Percentiles rank a stretch among this genome's conserved stretches.
Evolutionary conservation across 805 yeast species (phyloP).

Genomic region (Kurtzmaniella fragi): DNA sequence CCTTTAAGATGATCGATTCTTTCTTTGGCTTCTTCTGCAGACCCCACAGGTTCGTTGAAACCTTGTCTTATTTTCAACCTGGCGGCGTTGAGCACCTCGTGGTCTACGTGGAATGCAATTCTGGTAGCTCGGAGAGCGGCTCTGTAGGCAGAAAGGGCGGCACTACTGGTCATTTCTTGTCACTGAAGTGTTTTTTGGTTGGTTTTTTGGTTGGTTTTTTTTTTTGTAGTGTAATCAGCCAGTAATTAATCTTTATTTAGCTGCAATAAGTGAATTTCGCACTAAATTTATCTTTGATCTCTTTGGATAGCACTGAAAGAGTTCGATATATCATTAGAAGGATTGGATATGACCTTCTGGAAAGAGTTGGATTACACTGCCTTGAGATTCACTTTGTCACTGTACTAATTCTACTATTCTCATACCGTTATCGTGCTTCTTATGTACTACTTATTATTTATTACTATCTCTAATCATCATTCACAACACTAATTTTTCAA

Average conservation of each 20-base stretch:
- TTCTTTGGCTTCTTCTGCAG: slow-evolving; percentile 21
- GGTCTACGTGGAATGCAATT: slow-evolving; percentile 53
- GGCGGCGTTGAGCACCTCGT: slow-evolving; percentile 50
- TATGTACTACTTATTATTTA: no score
- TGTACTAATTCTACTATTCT: no score
- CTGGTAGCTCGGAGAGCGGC: slow-evolving; percentile 62
- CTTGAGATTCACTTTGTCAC: no score
- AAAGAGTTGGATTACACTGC: no score
- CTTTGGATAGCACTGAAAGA: background rate
- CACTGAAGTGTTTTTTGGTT: background rate
- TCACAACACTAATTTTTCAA: slow-evolving; percentile 44
- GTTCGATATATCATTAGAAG: background rate
- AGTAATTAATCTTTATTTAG: no score
- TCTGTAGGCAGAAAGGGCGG: slow-evolving; percentile 54
- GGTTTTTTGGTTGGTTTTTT: background rate
- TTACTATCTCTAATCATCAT: background rate
- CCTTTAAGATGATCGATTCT: slow-evolving; percentile 56
- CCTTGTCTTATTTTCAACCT: slow-evolving; percentile 56
- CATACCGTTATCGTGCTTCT: no score
- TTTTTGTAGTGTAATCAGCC: no score
- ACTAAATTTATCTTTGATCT: background rate
- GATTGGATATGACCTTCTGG: no score
- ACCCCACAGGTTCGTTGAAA: slow-evolving; percentile 27
- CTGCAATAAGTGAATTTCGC: background rate
- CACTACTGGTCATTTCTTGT: background rate